phyloP scores from a whole-genome alignment of 202 grass and related monocot species.

The Dendrocalamus latiflorus region DNA sequence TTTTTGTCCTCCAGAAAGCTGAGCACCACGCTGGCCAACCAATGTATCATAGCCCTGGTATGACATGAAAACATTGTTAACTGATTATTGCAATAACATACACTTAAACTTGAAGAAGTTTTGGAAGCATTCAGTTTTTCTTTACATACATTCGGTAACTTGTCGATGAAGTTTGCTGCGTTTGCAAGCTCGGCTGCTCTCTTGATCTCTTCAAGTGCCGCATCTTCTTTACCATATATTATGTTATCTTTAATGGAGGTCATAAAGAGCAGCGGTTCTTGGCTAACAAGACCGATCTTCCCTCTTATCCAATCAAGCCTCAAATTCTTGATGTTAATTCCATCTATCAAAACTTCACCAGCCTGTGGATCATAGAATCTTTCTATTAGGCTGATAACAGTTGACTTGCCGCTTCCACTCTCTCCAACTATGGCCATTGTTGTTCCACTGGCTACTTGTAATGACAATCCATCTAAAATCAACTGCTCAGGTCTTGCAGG shows the following conservation, averaged over 20 bases:
- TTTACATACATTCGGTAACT: slow-evolving; percentile 70
- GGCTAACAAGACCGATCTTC: slow-evolving; percentile 87
- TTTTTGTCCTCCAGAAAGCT: slow-evolving; percentile 93
- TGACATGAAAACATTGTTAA: slow-evolving; percentile 19
- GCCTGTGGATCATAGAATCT: slow-evolving; percentile 81
- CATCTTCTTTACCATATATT: slow-evolving; percentile 62
- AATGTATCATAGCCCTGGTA: slow-evolving; percentile 74
- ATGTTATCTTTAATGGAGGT: slow-evolving; percentile 92
- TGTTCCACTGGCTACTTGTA: slow-evolving; percentile 63
- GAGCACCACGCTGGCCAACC: slow-evolving; percentile 77
- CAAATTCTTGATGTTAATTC: slow-evolving; percentile 69
- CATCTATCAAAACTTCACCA: slow-evolving; percentile 83
- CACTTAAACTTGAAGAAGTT: not conserved
- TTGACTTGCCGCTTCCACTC: slow-evolving; percentile 94
- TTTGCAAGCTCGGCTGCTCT: slow-evolving; percentile 76
- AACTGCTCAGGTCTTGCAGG: slow-evolving; percentile 73
- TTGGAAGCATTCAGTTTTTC: not conserved
- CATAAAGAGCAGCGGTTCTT: slow-evolving; percentile 80
- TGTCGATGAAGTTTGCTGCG: slow-evolving; percentile 85
- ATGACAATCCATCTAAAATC: slow-evolving; percentile 75
- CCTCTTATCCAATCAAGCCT: slow-evolving; percentile 67
- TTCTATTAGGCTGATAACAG: slow-evolving; percentile 74
- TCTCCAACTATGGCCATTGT: slow-evolving; percentile 97
- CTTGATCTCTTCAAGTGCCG: slow-evolving; percentile 69
- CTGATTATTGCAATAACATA: not conserved